Conservation (phyloP, 1,284 basidiomycete genomes). For the Retiboletus flavoniger region DNA sequence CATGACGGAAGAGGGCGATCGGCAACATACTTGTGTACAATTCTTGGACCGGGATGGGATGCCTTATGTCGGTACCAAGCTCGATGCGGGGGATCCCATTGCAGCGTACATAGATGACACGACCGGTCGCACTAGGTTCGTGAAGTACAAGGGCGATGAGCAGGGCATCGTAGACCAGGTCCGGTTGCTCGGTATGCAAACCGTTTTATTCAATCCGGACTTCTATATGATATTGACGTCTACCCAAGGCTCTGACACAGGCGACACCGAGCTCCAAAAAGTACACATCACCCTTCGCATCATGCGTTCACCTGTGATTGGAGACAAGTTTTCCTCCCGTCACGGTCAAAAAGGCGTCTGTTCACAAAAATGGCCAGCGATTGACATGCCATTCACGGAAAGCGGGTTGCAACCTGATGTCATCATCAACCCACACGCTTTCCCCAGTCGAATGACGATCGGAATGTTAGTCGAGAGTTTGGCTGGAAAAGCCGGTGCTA, state of each 20-base stretch:
- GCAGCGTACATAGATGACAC: slow-evolving; percentile 90
- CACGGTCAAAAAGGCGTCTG: slow-evolving; percentile 99
- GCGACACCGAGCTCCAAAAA: slow-evolving; percentile 88
- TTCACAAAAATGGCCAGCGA: slow-evolving; percentile 97
- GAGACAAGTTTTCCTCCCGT: slow-evolving; percentile 98
- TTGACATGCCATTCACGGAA: slow-evolving; percentile 99
- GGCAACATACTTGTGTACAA: slow-evolving; percentile 53
- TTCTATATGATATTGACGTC: slow-evolving; percentile 6
- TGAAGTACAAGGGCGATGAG: slow-evolving; percentile 99
- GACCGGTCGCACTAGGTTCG: slow-evolving; percentile 78
- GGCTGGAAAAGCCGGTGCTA: slow-evolving; percentile 97
- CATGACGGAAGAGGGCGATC: slow-evolving; percentile 53
- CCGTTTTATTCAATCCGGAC: neutral
- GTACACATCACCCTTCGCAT: slow-evolving; percentile 93
- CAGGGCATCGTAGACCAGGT: slow-evolving; percentile 90
- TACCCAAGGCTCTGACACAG: slow-evolving; percentile 72
- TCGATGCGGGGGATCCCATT: slow-evolving; percentile 77
- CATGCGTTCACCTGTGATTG: slow-evolving; percentile 94
- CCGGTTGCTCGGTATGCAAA: slow-evolving; percentile 74
- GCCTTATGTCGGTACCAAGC: slow-evolving; percentile 71
- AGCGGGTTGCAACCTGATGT: slow-evolving; percentile 99
- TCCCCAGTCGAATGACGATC: slow-evolving; percentile 99
- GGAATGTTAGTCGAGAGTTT: slow-evolving; percentile 99
- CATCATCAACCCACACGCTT: slow-evolving; percentile 99
- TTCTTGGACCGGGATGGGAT: slow-evolving; percentile 85